These are phyloP conservation scores for Hysterangium stoloniferum DNA, from an alignment of 768 basidiomycete genomes.

Conservation along the genomic window DNA sequence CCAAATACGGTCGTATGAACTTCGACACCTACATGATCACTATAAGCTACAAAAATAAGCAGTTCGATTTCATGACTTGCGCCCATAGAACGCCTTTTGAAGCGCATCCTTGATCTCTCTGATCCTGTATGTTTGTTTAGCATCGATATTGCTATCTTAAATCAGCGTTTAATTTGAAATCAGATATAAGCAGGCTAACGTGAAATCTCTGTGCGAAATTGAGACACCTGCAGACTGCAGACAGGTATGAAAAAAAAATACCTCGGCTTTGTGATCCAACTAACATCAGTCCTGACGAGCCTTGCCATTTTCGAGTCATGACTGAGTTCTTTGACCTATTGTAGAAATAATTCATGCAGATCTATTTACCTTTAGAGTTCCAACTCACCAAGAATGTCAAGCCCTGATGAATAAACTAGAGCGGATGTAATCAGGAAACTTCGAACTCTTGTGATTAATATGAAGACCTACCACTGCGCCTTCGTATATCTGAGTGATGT, in stretches of 20 bases:
- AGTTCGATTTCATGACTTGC: constrained; percentile 33
- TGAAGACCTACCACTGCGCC: constrained; percentile 61
- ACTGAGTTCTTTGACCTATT: constrained; percentile 67
- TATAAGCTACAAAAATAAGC: constrained; percentile 2
- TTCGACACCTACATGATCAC: constrained; percentile 42
- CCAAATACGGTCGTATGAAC: constrained; percentile 70
- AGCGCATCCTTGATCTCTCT: constrained; percentile 51
- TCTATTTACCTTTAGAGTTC: constrained; percentile 4
- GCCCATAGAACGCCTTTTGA: constrained; percentile 60
- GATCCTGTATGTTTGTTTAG: constrained; percentile 69
- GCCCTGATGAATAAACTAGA: constrained; percentile 84
- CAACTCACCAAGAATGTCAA: constrained; percentile 68
- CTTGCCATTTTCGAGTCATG: constrained; percentile 72
- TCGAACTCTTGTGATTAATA: neutral
- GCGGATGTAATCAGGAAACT: constrained; percentile 7
- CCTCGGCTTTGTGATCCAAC: constrained; percentile 75
- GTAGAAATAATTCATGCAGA: constrained; percentile 1
- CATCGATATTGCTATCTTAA: constrained; percentile 58
- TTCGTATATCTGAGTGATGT: constrained; percentile 44
- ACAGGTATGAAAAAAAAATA: constrained; percentile 18
- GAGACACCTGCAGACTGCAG: neutral
- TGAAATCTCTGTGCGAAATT: constrained; percentile 50
- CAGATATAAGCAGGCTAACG: constrained; percentile 37
- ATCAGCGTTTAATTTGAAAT: neutral
- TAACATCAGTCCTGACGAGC: constrained; percentile 67